Evolutionary conservation across 345 rosid genomes (phyloP), one percentile per base, ranked within the genome.

Genomic region (Gynandropsis gynandra): DNA sequence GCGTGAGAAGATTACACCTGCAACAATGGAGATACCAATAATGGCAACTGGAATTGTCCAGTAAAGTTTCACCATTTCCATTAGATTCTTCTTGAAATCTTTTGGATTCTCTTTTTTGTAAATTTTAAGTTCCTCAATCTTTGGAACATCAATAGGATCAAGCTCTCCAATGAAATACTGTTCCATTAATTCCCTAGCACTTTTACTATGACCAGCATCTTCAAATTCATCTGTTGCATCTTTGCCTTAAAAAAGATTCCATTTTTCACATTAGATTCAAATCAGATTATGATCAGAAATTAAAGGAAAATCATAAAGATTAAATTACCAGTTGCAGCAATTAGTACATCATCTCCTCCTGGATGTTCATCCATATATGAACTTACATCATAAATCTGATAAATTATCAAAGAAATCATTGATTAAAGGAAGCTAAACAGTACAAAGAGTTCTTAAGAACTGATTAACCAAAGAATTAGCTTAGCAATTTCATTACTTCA

Each of bases 301-400:
- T 9, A 19, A 12, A 43, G 32, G 43, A 46, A n/a, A 7, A 19
- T 16, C 32, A 33, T 36, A 36, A 24, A 50, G 50, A 64, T 36
- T 7, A 38, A 31, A 8, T 24, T 81, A 87, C 96, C 95, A 2
- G 85, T 72, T 39, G 64, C 75, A 20, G 63, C 85, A 45, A 90
- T 79, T 62, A 90, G 66, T 31, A 87, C 89, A 70, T 90, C 95
- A 34, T 90, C 95, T 61, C 98, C 98, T 10, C 98, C 96, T 2
- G 95, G 98, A 58, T 87, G 98, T 36, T 87, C 96, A 24, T 90
- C 96, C 79, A 84, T 65, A 50, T 87, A 87, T 1, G 95, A 70
- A 63, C 75, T 67, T 54, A 90, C 83, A 52, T 90, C 89, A 59
- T 90, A 87, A 3, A 90, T 89, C 98, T 86, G 72, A 10, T 5